Base-by-base conservation (phyloP, 2,329 filamentous ascomycete species). In the Piedraia hortae region DNA sequence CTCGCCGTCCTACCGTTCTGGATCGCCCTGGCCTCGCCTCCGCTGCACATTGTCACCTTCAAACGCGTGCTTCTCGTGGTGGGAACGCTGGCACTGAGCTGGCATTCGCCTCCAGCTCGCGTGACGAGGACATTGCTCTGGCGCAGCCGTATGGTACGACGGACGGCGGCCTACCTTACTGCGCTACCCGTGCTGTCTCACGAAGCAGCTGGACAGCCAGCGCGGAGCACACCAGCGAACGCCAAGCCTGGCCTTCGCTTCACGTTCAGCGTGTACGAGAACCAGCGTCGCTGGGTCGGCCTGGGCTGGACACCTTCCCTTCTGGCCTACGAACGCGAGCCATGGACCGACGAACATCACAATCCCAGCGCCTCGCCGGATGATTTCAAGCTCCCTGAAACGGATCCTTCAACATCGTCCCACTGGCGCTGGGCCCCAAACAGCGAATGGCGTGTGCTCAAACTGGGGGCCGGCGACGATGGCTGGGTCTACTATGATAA, bases 401-500 rank as follows among this genome's bases (percentile, higher is more conserved):
- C 70, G 2, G 62, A 67, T 30, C 59, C 56, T 16, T 62, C 59
- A 3, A 18, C 55, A 21, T 60, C 63, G 3, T n/a, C n/a, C n/a
- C 50, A 54, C 37, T 75, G 69, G 69, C 53, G 70, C 27, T 97
- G 85, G 85, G 77, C 75, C 0, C 59, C 69, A n/a, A 66, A 62
- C 1, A 73, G 73, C 33, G 62, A 71, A 25, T 97, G 85, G 85
- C 62, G 64, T 24, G 67, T 93, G 12, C 12, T 14, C 12, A 14
- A n/a, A 22, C 12, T 12, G 21, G 17, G 13, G 12, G n/a, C 5
- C 5, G 24, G 31, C 10, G 33, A 30, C 4, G 35, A 33, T 4
- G 34, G 28, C 7, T 97, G 85, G 85, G 75, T 90, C 16, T 97
- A 85, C 45, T 97, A 91, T 41, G 85, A 97, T 39, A 93, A 82